These are phyloP conservation scores for Pichia membranifaciens DNA, from an alignment of 805 yeast species.

Conservation along the genomic window DNA sequence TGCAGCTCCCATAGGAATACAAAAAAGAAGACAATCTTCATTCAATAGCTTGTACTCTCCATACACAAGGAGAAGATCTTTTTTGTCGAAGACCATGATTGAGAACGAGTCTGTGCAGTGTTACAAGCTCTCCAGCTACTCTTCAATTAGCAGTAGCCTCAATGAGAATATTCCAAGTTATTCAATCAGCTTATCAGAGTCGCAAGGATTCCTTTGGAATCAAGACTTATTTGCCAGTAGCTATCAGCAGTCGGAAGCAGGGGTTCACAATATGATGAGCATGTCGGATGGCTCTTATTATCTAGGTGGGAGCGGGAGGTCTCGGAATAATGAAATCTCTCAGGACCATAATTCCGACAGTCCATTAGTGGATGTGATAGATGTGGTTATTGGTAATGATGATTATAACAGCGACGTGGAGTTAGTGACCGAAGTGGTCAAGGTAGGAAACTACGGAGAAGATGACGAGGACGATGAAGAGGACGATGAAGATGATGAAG, in stretches of 20 bases:
- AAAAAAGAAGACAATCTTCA: slow-evolving; percentile 26
- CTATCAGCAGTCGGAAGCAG: slow-evolving; percentile 51
- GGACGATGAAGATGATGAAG: slow-evolving; percentile 1
- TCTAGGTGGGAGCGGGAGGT: neutral
- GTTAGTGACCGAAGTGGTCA: slow-evolving; percentile 4
- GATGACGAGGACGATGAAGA: slow-evolving; percentile 7
- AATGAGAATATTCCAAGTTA: slow-evolving; percentile 28
- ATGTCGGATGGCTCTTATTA: slow-evolving; percentile 18
- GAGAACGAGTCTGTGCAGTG: slow-evolving; percentile 49
- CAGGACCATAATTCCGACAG: slow-evolving; percentile 10
- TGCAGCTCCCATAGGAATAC: slow-evolving; percentile 5
- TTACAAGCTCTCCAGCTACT: slow-evolving; percentile 38
- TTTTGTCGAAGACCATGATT: slow-evolving; percentile 52
- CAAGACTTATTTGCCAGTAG: slow-evolving; percentile 72
- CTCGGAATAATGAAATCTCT: slow-evolving; percentile 12
- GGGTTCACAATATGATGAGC: slow-evolving; percentile 18
- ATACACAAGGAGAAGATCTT: slow-evolving; percentile 50
- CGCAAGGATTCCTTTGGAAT: slow-evolving; percentile 73
- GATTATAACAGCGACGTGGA: slow-evolving; percentile 11
- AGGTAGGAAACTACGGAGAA: slow-evolving; percentile 2
- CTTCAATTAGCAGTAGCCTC: neutral
- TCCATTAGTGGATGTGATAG: slow-evolving; percentile 8
- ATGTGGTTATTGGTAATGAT: slow-evolving; percentile 1
- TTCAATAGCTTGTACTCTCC: slow-evolving; percentile 41
- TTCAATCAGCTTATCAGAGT: slow-evolving; percentile 47